These are phyloP conservation scores for Ananas comosus DNA, from an alignment of 176 grass and related monocot species.

Conservation along the genomic window DNA sequence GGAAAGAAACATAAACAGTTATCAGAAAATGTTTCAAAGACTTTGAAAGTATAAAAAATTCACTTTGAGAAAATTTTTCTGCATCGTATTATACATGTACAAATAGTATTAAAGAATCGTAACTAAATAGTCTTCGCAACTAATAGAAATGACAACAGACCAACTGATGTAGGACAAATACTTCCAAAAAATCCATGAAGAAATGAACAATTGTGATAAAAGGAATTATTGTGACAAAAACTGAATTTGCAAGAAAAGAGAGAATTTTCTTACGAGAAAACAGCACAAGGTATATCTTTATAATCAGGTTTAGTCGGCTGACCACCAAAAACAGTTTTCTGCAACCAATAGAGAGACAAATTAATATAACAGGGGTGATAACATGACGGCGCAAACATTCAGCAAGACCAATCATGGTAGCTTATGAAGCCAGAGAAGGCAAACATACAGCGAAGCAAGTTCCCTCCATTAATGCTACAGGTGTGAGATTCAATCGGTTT, in stretches of 20 bases:
- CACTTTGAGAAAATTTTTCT: not conserved
- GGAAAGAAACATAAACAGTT: not conserved
- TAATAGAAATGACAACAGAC: not conserved
- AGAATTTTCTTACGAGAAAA: slow-evolving; percentile 54
- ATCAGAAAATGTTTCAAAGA: not conserved
- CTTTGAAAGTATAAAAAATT: not conserved
- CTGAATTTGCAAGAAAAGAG: not conserved
- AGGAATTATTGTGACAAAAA: not conserved
- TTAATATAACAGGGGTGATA: slow-evolving; percentile 6
- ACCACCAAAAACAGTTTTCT: slow-evolving; percentile 98
- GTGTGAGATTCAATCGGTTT: slow-evolving; percentile 89
- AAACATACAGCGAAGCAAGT: slow-evolving; percentile 87
- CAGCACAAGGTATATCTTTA: slow-evolving; percentile 78
- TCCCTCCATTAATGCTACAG: slow-evolving; percentile 96
- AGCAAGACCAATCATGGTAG: not conserved
- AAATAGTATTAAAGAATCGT: not conserved
- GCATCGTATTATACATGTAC: not conserved
- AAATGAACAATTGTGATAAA: not conserved
- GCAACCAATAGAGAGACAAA: slow-evolving; percentile 18
- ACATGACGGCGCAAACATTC: not conserved
- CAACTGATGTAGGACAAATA: not conserved
- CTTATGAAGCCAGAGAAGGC: not conserved
- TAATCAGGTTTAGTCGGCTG: slow-evolving; percentile 78
- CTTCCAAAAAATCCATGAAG: not conserved
- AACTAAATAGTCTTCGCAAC: not conserved